Base-by-base conservation (phyloP, 2,329 filamentous ascomycete species). In the Colletotrichum viniferum region DNA sequence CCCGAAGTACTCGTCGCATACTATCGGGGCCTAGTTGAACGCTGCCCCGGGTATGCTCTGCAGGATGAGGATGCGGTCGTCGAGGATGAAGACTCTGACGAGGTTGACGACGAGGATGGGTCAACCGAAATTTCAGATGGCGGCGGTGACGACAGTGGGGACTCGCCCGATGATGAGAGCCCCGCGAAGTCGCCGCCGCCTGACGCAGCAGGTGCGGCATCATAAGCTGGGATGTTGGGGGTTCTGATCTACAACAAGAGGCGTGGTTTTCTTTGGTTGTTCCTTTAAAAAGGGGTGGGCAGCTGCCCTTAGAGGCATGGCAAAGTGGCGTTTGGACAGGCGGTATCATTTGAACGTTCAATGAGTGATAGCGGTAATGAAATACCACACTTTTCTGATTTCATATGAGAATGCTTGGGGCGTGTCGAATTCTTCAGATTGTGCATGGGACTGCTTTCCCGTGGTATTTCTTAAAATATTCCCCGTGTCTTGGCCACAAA, bases 1-100 rank as follows among this genome's bases (percentile, higher is more conserved):
- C 96, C 97, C 2, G 97, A 98, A 82, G 94, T 97, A 3, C 87
- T 99, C 58, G 95, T 96, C 30, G 96, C 98, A 72, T 99, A 99
- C 83, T 99, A 98, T 83, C 91, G 92, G 76, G 96, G 95, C 65
- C 86, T 99, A 38, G 94, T 98, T 36, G 95, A 92, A 78, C 88
- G 92, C 14, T 90, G 89, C 34, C 87, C 88, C 0, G 89, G 88
- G 9, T 93, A 92, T 78, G 81, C 82, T 28, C 82, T 93, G 10
- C 87, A 91, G 77, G 83, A 82, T 21, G 84, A 86, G 21, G 78
- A 78, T 8, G 68, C 65, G 14, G 77, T 78, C 32, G 82, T 80
- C 21, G 82, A 82, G 30, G 81, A 80, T 14, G 82, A 81, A 7
- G 81, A 79, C 6, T 81, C 83, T 3, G 81, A 82, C 7, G 81